Conservation (phyloP, 768 basidiomycete species). For the Boletales sp. region DNA sequence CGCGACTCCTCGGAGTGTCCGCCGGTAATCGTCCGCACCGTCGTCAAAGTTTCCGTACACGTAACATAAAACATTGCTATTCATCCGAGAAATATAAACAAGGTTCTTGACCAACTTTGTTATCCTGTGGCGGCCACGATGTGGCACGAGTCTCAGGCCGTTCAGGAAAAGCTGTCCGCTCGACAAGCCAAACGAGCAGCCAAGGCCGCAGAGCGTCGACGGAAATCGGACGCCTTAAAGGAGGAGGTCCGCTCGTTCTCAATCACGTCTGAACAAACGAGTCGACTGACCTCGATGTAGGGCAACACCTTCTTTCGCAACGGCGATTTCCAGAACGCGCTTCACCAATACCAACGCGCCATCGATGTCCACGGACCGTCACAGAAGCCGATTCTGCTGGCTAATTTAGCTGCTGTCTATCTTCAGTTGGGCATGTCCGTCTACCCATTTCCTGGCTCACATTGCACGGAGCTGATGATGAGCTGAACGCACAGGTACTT, state of each 20-base stretch:
- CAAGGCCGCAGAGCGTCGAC: conserved; percentile 16
- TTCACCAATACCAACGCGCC: conserved; percentile 40
- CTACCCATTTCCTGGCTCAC: not conserved
- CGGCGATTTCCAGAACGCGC: conserved; percentile 35
- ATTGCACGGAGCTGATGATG: not conserved
- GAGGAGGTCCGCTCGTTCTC: conserved; percentile 21
- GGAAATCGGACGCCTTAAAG: conserved; percentile 26
- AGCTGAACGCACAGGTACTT: conserved; percentile 14
- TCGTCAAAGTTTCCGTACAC: too few species aligned
- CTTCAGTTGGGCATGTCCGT: conserved; percentile 40
- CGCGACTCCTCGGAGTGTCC: too few species aligned
- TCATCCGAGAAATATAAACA: too few species aligned
- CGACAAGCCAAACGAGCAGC: conserved; percentile 15
- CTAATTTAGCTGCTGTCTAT: conserved; percentile 42
- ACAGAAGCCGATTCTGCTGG: conserved; percentile 33
- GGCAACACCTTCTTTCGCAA: conserved; percentile 42
- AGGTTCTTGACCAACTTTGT: too few species aligned
- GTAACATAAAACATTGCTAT: too few species aligned
- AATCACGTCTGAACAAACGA: too few species aligned
- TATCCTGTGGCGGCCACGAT: too few species aligned
- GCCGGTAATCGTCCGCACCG: too few species aligned
- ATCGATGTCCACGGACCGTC: conserved; percentile 33
- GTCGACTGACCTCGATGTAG: conserved; percentile 18
- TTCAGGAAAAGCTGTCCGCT: conserved; percentile 3
- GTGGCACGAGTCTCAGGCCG: too few species aligned